phyloP scores from a whole-genome alignment of 1,284 basidiomycete species.

The Bondarzewia mesenterica region DNA sequence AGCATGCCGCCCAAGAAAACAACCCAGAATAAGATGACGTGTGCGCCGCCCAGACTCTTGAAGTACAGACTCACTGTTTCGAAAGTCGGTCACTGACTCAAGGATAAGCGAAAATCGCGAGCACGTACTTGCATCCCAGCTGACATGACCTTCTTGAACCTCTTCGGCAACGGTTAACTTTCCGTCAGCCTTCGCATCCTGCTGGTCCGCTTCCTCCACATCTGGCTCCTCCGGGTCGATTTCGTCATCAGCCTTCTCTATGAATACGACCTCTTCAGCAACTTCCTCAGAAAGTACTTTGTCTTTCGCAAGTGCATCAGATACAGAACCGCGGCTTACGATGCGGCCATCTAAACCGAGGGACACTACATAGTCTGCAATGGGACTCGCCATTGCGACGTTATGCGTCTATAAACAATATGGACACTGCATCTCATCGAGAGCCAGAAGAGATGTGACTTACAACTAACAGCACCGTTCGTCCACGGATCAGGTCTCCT shows the following conservation, averaged over 20 bases:
- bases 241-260: conserved; percentile 24
- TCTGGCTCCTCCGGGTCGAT: conserved; percentile 28
- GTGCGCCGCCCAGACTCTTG: conserved; percentile 22
- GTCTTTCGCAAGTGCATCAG: conserved; percentile 34
- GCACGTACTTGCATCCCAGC: conserved; percentile 35
- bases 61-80: conserved; percentile 22
- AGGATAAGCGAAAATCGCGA: conserved; percentile 2
- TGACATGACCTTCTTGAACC: conserved; percentile 46
- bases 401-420: conserved; percentile 47
- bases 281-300: conserved; percentile 29
- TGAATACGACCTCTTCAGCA: conserved; percentile 28
- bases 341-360: conserved; percentile 45
- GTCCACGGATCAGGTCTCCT: conserved; percentile 58
- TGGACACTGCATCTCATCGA: background rate
- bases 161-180: conserved; percentile 55
- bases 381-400: conserved; percentile 46
- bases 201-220: conserved; percentile 10
- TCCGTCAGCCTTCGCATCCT: conserved; percentile 29
- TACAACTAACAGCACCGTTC: conserved; percentile 70
- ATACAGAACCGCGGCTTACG: conserved; percentile 35
- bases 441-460: conserved; percentile 19
- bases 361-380: conserved; percentile 60
- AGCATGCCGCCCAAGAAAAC: conserved; percentile 17
- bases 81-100: background rate
- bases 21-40: conserved; percentile 25